Conservation (phyloP, 495 filamentous ascomycete species). For the Halenospora varia region DNA sequence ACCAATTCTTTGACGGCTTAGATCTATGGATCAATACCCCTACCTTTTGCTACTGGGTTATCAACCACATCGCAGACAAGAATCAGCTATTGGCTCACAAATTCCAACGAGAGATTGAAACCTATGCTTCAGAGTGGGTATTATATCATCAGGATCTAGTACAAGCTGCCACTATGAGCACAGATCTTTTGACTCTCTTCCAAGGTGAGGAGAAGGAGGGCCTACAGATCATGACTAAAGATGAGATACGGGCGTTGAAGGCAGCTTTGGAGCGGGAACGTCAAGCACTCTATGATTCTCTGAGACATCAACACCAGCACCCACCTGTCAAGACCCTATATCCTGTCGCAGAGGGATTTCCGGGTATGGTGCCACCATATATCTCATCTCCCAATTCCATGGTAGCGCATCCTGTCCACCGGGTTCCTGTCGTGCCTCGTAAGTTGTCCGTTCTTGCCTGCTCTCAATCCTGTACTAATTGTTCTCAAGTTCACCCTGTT, state of each 20-base stretch:
- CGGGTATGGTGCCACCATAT: neutral
- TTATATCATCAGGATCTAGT: neutral
- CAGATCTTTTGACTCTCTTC: slow-evolving; percentile 2
- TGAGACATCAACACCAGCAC: neutral
- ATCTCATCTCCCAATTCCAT: neutral
- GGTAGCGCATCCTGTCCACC: neutral
- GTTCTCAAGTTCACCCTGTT: neutral
- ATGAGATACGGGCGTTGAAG: neutral
- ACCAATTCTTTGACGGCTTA: slow-evolving; percentile 47
- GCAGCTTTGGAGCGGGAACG: neutral
- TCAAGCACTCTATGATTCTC: neutral
- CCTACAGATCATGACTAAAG: neutral
- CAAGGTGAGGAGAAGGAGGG: neutral
- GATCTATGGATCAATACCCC: slow-evolving; percentile 44
- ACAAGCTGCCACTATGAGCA: neutral
- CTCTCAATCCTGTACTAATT: neutral
- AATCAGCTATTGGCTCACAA: neutral
- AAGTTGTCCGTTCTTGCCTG: neutral
- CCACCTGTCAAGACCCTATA: neutral
- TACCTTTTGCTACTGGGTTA: slow-evolving; percentile 39
- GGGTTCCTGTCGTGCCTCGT: neutral
- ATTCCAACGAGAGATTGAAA: slow-evolving; percentile 3
- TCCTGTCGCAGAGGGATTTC: neutral
- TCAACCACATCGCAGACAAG: slow-evolving; percentile 14
- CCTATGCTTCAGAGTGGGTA: slow-evolving; percentile 12